Evolutionary conservation across 2,329 filamentous ascomycete species (phyloP), one percentile per base, ranked within the genome.

Genomic region (Xenosphaeropsis pyriputrescens): DNA sequence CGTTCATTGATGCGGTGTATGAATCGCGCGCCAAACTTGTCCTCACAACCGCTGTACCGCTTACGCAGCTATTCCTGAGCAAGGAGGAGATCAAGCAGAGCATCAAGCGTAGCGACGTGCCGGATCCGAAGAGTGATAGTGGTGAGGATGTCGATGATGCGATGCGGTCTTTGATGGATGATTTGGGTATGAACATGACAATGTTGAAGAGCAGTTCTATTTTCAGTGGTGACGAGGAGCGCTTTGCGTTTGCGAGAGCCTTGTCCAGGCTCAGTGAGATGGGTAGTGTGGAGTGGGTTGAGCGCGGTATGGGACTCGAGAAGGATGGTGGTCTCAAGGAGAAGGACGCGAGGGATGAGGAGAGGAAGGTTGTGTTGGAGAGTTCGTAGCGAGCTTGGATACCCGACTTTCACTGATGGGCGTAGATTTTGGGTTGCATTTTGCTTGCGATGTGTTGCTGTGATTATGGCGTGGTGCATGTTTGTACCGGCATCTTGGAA

Each of bases 1-100:
- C 89, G 0, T 95, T 98, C 50, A 85, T 98, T 46, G 91, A 98
- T 56, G 89, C 91, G 5, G 80, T 95, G 4, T 98, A 98, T 54
- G 91, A 98, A 59, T 68, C 70, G 18, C 73, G 89, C 58, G 88
- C 86, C n/a, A 96, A 95, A 61, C 72, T 98, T 6, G 89, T 96
- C 13, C 72, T 98, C 39, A 98, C 91, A 0, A 88, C 84, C 3
- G 85, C 79, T 31, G 84, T 88, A 35, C 85, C 89, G 0, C 65
- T 98, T 2, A 75, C 75, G 6, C 79, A 93, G 54, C 74, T 96
- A 26, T 98, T 96, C 60, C 68, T 93, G 34, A 85, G 82, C 16
- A 67, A 73, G 13, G 65, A 73, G 13, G 82, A 88, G 55, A 63
- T 85, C 35, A 67, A 72, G 32, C 70, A 77, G 6, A 53, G 78